Evolutionary conservation across 371 early-diverging fungal species (phyloP).

Genomic region (Chytridium lagenaria): DNA sequence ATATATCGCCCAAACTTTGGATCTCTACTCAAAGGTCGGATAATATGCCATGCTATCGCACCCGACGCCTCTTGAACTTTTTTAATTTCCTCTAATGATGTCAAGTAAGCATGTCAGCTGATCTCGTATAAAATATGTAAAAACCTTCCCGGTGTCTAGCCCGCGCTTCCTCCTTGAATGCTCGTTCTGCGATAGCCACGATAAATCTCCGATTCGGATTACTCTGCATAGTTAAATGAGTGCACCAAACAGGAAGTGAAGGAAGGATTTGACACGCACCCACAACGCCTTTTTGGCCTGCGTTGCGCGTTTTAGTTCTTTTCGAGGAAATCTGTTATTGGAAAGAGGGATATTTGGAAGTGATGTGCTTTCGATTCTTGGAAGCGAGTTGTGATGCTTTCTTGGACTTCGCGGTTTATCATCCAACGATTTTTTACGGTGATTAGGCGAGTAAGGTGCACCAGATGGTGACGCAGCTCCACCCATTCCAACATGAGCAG

Average conservation of each 20-base stretch:
- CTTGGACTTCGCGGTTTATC: neutral
- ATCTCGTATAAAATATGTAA: neutral
- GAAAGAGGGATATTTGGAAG: constrained; percentile 32
- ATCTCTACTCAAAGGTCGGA: constrained; percentile 33
- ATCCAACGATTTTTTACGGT: neutral
- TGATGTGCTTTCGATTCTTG: neutral
- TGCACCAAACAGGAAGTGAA: neutral
- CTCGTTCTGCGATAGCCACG: constrained; percentile 28
- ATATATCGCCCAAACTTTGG: constrained; percentile 35
- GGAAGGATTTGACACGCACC: neutral
- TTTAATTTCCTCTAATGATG: constrained; percentile 23
- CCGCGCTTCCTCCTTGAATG: constrained; percentile 18
- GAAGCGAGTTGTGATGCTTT: constrained; percentile 1
- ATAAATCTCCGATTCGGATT: constrained; percentile 31
- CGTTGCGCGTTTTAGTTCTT: constrained; percentile 21
- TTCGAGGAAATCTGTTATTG: constrained; percentile 27
- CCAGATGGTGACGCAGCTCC: neutral
- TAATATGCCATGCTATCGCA: constrained; percentile 31
- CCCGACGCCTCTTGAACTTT: constrained; percentile 30
- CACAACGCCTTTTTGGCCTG: constrained; percentile 18
- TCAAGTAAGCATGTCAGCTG: neutral
- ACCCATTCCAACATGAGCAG: neutral
- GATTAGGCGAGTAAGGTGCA: neutral
- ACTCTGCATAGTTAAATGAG: constrained; percentile 19
- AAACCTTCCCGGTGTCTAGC: constrained; percentile 22